phyloP scores from a whole-genome alignment of 805 yeast genomes.

The Candida verbasci region DNA sequence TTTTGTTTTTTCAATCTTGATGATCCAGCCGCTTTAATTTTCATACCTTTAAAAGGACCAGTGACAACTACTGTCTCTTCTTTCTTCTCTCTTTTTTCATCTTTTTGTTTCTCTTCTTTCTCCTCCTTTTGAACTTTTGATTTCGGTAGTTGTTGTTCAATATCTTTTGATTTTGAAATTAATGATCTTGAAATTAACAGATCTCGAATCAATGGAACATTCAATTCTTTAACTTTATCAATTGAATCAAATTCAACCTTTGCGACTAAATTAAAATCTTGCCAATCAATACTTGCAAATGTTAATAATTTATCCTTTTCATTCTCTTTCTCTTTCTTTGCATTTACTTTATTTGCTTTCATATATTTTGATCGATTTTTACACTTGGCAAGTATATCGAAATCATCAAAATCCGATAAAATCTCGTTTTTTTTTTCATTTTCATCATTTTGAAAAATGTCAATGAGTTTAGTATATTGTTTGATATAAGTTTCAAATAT shows the following conservation, averaged over 20 bases:
- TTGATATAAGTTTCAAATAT: conserved; percentile 46
- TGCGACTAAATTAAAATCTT: conserved; percentile 69
- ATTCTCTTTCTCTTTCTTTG: conserved; percentile 23
- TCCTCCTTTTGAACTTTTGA: conserved; percentile 1
- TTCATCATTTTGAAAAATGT: conserved; percentile 5
- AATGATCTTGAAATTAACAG: conserved; percentile 62
- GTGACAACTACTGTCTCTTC: conserved; percentile 4
- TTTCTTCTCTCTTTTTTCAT: conserved; percentile 2
- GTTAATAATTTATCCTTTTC: conserved; percentile 41
- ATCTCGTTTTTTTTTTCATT: conserved; percentile 10
- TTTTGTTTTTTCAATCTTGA: conserved; percentile 42
- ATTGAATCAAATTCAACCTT: conserved; percentile 60
- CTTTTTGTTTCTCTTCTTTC: conserved; percentile 1
- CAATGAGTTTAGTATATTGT: conserved; percentile 46
- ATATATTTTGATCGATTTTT: conserved; percentile 54
- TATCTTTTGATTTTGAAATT: conserved; percentile 41
- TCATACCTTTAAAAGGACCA: conserved; percentile 46
- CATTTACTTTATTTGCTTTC: conserved; percentile 29
- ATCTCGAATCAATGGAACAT: conserved; percentile 50
- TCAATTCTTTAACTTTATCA: conserved; percentile 54
- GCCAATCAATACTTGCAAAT: conserved; percentile 84
- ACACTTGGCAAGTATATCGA: conserved; percentile 42
- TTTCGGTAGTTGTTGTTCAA: conserved; percentile 6
- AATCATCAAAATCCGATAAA: conserved; percentile 11
- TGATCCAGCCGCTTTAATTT: conserved; percentile 68